phyloP scores from a whole-genome alignment of 2,329 filamentous ascomycete genomes.

The Scleromitrula shiraiana region DNA sequence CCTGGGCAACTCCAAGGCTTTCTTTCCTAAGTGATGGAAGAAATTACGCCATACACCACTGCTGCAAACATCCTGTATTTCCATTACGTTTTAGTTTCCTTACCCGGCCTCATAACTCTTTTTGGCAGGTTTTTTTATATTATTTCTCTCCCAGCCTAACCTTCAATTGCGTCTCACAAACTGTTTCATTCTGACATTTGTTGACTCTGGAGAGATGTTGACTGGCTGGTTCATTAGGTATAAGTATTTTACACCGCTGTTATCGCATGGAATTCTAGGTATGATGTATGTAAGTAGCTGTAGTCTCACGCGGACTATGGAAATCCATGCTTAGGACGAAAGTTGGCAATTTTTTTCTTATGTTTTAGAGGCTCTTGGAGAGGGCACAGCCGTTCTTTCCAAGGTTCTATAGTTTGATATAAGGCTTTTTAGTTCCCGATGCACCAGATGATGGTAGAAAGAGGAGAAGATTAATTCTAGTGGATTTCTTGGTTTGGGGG shows the following conservation, averaged over 20 bases:
- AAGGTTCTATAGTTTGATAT: not conserved
- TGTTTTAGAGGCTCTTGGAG: not conserved
- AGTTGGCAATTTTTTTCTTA: not conserved
- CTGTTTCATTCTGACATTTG: too few relatives aligned
- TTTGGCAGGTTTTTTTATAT: too few relatives aligned
- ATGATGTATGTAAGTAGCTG: not conserved
- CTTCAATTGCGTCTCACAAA: not conserved
- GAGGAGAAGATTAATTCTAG: not conserved
- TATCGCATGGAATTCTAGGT: not conserved
- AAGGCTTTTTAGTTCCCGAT: not conserved
- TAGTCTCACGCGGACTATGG: not conserved
- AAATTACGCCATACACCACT: constrained; percentile 5
- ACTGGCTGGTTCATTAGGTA: not conserved
- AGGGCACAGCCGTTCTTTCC: not conserved
- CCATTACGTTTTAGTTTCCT: constrained; percentile 8
- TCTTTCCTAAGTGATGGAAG: not conserved
- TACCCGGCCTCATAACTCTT: constrained; percentile 3
- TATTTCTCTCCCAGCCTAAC: not conserved
- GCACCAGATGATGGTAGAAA: constrained; percentile 4
- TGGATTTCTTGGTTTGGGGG: not conserved
- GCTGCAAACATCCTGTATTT: constrained; percentile 6
- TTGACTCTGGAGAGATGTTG: constrained; percentile 3
- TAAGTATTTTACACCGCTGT: not conserved
- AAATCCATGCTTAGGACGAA: not conserved
- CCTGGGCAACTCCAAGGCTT: too few relatives aligned